Percentiles rank a stretch among this genome's conserved stretches.
Evolutionary conservation across 1,284 basidiomycete genomes (phyloP).

Genomic region (Ustilago esculenta): DNA sequence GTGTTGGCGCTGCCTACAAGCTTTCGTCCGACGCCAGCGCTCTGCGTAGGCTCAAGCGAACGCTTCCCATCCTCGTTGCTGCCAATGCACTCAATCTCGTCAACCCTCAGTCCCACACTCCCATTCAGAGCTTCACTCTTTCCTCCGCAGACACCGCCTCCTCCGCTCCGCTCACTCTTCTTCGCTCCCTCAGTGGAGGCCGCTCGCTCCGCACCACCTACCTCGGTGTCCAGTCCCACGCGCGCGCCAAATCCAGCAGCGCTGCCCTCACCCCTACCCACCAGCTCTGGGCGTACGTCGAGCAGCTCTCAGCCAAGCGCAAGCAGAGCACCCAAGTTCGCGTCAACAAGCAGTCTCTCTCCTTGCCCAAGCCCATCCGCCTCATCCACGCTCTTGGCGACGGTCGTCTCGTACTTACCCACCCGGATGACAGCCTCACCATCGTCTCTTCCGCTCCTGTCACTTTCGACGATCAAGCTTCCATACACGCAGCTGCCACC

Average conservation of each 20-base stretch:
- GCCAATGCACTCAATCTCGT: constrained; percentile 44
- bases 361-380: constrained; percentile 16
- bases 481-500: constrained; percentile 11
- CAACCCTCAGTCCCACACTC: constrained; percentile 42
- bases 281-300: constrained; percentile 35
- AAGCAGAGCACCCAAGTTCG: constrained; percentile 36
- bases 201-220: constrained; percentile 37
- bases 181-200: constrained; percentile 20
- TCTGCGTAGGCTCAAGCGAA: constrained; percentile 36
- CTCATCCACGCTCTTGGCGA: constrained; percentile 41
- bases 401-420: constrained; percentile 34
- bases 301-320: constrained; percentile 45
- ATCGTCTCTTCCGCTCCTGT: constrained; percentile 15
- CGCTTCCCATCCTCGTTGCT: constrained; percentile 33
- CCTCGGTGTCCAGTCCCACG: constrained; percentile 27
- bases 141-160: constrained; percentile 29
- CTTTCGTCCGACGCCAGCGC: constrained; percentile 29
- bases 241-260: constrained; percentile 11
- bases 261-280: constrained; percentile 17
- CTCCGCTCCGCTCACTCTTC: constrained; percentile 33
- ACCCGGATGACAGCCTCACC: constrained; percentile 36
- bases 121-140: constrained; percentile 43
- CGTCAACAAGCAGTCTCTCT: constrained; percentile 32
- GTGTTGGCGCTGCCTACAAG: constrained; percentile 44
- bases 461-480: constrained; percentile 24